These are phyloP conservation scores for Lichina pygmaea DNA, from an alignment of 495 filamentous ascomycete genomes.

Conservation along the genomic window DNA sequence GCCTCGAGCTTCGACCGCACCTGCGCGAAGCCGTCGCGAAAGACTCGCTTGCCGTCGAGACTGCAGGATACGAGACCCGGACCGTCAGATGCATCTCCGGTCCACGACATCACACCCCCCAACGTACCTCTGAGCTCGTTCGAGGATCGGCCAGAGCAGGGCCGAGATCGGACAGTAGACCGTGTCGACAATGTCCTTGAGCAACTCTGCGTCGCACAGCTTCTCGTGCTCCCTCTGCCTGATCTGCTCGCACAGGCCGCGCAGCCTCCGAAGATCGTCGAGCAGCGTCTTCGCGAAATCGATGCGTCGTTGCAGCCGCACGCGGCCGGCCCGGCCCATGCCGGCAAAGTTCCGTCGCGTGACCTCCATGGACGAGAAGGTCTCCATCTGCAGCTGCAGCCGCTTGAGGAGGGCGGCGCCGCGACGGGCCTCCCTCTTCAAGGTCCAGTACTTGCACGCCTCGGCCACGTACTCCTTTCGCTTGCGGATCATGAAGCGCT, in stretches of 20 bases:
- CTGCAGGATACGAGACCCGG: constrained; percentile 16
- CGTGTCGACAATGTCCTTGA: constrained; percentile 51
- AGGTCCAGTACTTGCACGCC: constrained; percentile 88
- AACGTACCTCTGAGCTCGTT: constrained; percentile 37
- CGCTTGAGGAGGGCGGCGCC: constrained; percentile 81
- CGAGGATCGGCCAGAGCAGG: constrained; percentile 51
- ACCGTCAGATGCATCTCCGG: constrained; percentile 5
- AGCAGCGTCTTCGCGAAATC: constrained; percentile 61
- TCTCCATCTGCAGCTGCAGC: constrained; percentile 77
- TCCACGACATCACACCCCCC: background rate
- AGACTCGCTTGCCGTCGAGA: constrained; percentile 44
- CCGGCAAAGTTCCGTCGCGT: constrained; percentile 74
- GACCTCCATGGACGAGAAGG: constrained; percentile 90
- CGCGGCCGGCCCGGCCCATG: constrained; percentile 63
- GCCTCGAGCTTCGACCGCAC: constrained; percentile 39
- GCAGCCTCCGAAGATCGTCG: constrained; percentile 47
- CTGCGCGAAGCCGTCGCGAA: constrained; percentile 31
- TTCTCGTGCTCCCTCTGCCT: constrained; percentile 49
- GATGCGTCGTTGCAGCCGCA: constrained; percentile 52
- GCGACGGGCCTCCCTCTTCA: constrained; percentile 78
- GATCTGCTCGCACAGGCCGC: constrained; percentile 34
- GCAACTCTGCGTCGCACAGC: constrained; percentile 43
- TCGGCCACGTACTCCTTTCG: constrained; percentile 78
- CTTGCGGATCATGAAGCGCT: constrained; percentile 56
- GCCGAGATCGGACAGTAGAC: constrained; percentile 74